Percentiles rank a stretch among this genome's conserved stretches.
These are phyloP conservation scores for Fusarium hainanense DNA, from an alignment of 2,329 filamentous ascomycete genomes.

Conservation along the genomic window DNA sequence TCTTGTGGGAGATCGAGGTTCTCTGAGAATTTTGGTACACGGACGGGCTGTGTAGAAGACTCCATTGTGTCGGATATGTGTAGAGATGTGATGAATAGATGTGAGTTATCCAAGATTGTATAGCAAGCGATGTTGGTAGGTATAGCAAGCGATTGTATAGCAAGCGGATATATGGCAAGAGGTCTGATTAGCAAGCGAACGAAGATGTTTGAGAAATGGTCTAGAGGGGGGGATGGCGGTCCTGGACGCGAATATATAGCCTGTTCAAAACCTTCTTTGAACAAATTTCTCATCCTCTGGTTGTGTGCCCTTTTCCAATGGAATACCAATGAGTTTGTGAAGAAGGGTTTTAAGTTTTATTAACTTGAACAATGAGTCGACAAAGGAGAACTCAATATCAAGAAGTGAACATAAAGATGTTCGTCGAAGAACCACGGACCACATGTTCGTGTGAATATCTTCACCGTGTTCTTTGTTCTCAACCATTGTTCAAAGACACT, in stretches of 20 bases:
- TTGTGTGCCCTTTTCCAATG: background rate
- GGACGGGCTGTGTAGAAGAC: background rate
- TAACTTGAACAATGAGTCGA: background rate
- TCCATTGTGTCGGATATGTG: background rate
- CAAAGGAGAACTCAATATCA: background rate
- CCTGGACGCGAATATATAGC: background rate
- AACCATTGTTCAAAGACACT: slow-evolving; percentile 15
- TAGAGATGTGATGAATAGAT: background rate
- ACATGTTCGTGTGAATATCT: background rate
- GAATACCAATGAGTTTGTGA: background rate
- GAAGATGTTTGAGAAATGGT: background rate
- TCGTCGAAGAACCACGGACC: background rate
- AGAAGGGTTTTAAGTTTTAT: background rate
- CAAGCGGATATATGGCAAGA: background rate
- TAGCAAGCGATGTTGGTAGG: background rate
- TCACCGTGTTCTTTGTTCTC: slow-evolving; percentile 8
- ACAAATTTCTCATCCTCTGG: background rate
- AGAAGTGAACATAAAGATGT: background rate
- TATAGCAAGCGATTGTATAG: too few species aligned
- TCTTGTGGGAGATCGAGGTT: background rate
- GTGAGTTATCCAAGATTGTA: background rate
- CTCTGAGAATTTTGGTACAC: slow-evolving; percentile 5
- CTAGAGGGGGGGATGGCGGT: background rate
- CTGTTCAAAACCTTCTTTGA: background rate
- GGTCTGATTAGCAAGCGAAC: background rate